These are phyloP conservation scores for Mycogone perniciosa DNA, from an alignment of 2,329 filamentous ascomycete genomes.

Conservation along the genomic window DNA sequence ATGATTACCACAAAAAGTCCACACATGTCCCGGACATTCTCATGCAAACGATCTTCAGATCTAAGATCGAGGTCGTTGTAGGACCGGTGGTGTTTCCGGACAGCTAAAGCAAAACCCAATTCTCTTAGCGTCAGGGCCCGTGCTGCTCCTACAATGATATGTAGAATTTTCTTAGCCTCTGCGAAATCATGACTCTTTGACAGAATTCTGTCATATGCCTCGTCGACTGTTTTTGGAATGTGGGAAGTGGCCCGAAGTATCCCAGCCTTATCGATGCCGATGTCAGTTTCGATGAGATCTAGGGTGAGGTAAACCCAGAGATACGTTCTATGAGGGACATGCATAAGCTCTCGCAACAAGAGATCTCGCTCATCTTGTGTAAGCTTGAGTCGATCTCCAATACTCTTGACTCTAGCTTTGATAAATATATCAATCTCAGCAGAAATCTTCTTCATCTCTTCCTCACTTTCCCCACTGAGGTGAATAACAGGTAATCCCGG, in stretches of 20 bases:
- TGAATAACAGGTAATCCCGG: slow-evolving; percentile 14
- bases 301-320: slow-evolving; percentile 22
- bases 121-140: slow-evolving; percentile 19
- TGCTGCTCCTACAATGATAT: slow-evolving; percentile 21
- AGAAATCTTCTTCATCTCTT: slow-evolving; percentile 13
- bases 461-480: slow-evolving; percentile 15
- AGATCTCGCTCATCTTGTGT: slow-evolving; percentile 8
- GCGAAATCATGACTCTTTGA: slow-evolving; percentile 10
- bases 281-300: slow-evolving; percentile 11
- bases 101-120: slow-evolving; percentile 17
- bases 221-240: slow-evolving; percentile 18
- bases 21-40: slow-evolving; percentile 21
- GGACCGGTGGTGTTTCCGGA: slow-evolving; percentile 7
- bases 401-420: slow-evolving; percentile 4
- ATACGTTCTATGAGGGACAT: slow-evolving; percentile 19
- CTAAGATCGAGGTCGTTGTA: slow-evolving; percentile 7
- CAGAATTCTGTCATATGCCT: slow-evolving; percentile 23
- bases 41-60: slow-evolving; percentile 7
- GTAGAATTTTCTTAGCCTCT: slow-evolving; percentile 15
- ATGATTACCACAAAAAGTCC: slow-evolving; percentile 24
- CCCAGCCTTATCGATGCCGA: slow-evolving; percentile 5
- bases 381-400: slow-evolving; percentile 3
- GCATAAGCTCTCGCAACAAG: slow-evolving; percentile 10
- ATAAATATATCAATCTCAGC: slow-evolving; percentile 19
- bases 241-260: slow-evolving; percentile 8